Conservation (phyloP, 306 rosid species). For the Senna tora region DNA sequence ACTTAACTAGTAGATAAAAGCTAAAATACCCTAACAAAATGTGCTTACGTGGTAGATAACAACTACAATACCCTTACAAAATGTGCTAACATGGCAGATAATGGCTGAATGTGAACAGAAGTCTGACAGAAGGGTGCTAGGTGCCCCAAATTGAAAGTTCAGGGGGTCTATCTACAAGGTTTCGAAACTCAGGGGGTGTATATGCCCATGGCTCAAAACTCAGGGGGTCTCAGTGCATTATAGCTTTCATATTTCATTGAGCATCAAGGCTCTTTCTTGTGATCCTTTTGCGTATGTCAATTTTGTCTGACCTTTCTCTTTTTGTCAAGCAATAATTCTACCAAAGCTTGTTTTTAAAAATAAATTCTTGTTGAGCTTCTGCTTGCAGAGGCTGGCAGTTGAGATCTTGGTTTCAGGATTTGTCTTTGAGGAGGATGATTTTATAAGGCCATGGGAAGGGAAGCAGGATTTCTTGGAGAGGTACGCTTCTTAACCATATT, state of each 20-base stretch:
- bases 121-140: no score
- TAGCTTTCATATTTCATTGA: slow-evolving; percentile 23
- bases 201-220: no score
- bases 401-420: slow-evolving; percentile 86
- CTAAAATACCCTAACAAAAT: no score
- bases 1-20: no score
- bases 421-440: slow-evolving; percentile 82
- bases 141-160: no score
- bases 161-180: no score
- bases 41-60: no score
- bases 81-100: no score
- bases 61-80: no score
- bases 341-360: slow-evolving; percentile 30
- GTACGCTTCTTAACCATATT: slow-evolving; percentile 47
- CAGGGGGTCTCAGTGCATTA: no score
- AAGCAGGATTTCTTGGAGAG: slow-evolving; percentile 69
- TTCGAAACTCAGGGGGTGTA: no score
- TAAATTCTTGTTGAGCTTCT: slow-evolving; percentile 31
- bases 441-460: slow-evolving; percentile 92
- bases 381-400: slow-evolving; percentile 79
- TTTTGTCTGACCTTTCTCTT: slow-evolving; percentile 33
- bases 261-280: background rate
- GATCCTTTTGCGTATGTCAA: slow-evolving; percentile 26
- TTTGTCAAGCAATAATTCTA: background rate
- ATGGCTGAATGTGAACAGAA: no score